Base-by-base conservation (phyloP, 2,329 filamentous ascomycete species). In the Ascochyta lentis region DNA sequence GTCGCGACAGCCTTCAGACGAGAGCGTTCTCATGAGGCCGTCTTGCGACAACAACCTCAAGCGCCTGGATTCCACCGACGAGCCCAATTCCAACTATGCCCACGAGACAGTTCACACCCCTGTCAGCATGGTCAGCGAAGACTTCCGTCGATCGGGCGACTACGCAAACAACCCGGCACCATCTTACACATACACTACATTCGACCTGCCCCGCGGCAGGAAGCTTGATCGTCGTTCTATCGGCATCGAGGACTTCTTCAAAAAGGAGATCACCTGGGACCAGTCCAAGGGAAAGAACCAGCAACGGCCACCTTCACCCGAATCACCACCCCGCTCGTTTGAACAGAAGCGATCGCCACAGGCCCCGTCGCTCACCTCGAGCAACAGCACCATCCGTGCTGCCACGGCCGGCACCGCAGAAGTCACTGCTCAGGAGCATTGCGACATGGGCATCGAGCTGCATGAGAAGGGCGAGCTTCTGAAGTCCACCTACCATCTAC, bases 401-500 rank as follows among this genome's bases (percentile, higher is more conserved):
- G 79, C 61, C 79, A 54, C 53, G n/a, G 63, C 58, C 26, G 50
- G 61, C 7, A 55, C 65, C 3, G 84, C 86, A 2, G 90, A 92
- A 29, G 86, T 92, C 70, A 89, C 90, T 3, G 83, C 91, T 0
- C 93, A 98, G 63, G 90, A 98, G 56, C 94, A 99, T 72, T 85
- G 98, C 41, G 84, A 89, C 26, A 95, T 94, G 77, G 95, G 92
- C 8, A 95, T 99, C 54, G 88, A 91, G 59, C 89, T 92, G 56
- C 95, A 99, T 70, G 91, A 96, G 72, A 87, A 88, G 42, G 94
- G 94, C 16, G 89, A 90, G 10, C 80, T 96, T 27, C 92, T 93
- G 60, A 93, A 98, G 76, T 98, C 94, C 0, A 98, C 95, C 0
- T 99, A 98, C 71, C 95, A 99, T 72, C 83, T 99, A 40, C 89